These are phyloP conservation scores for Boletus rubropictus DNA, from an alignment of 768 basidiomycete species.

Conservation along the genomic window DNA sequence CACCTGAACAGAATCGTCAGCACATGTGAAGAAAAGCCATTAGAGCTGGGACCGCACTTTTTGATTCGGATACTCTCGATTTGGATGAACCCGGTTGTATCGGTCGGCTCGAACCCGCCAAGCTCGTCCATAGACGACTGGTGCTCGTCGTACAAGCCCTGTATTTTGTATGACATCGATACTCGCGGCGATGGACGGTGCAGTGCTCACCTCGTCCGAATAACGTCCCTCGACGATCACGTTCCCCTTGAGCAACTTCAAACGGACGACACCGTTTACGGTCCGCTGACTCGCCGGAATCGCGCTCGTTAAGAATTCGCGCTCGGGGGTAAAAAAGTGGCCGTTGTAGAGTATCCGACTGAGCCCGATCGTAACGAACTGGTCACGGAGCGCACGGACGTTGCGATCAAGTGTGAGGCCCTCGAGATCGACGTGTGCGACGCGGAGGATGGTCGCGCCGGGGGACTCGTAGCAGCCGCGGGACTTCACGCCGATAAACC, in stretches of 20 bases:
- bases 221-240: constrained; percentile 88
- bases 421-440: constrained; percentile 93
- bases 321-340: constrained; percentile 99
- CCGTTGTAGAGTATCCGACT: constrained; percentile 95
- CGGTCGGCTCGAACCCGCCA: constrained; percentile 95
- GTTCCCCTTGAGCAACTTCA: constrained; percentile 96
- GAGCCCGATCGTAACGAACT: constrained; percentile 88
- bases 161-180: not conserved
- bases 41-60: constrained; percentile 52
- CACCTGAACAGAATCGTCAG: constrained; percentile 43
- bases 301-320: constrained; percentile 87
- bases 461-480: constrained; percentile 99
- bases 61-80: constrained; percentile 98
- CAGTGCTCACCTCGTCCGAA: constrained; percentile 67
- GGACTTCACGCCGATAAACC: constrained; percentile 98
- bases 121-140: constrained; percentile 99
- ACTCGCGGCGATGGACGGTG: not conserved
- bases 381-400: constrained; percentile 89
- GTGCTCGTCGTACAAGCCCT: constrained; percentile 93
- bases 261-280: constrained; percentile 86
- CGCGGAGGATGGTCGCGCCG: constrained; percentile 91
- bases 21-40: not conserved
- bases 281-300: constrained; percentile 94
- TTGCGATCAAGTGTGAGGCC: constrained; percentile 97
- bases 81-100: constrained; percentile 93